A percentile compares a stretch with the other conserved stretches of the same genome.
These are phyloP conservation scores for Ascochyta viciae-villosae DNA, from an alignment of 2,329 filamentous ascomycete species.

Conservation along the genomic window DNA sequence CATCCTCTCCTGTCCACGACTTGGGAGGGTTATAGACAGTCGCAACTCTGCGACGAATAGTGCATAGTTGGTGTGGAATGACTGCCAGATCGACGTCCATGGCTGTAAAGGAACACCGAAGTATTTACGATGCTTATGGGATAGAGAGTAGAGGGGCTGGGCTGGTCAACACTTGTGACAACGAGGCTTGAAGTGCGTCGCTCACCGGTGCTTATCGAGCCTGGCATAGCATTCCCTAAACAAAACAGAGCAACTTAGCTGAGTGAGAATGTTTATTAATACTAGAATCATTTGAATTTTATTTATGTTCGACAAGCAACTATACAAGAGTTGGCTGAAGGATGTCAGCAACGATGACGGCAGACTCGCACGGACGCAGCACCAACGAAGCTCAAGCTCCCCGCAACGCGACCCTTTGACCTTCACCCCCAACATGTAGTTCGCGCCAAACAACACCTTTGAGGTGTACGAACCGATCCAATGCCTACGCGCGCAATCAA, in stretches of 20 bases:
- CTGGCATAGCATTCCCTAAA: no score
- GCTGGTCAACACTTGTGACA: no score
- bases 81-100: background rate
- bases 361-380: constrained; percentile 4
- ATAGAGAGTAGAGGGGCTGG: no score
- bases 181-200: no score
- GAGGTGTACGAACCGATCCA: constrained; percentile 9
- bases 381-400: constrained; percentile 12
- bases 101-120: background rate
- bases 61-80: background rate
- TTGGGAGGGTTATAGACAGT: background rate
- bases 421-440: constrained; percentile 12
- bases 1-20: background rate
- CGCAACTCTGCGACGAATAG: background rate
- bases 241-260: no score
- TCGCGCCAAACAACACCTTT: background rate
- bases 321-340: no score
- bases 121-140: no score
- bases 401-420: constrained; percentile 6
- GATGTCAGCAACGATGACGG: no score
- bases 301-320: no score
- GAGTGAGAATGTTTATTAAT: no score
- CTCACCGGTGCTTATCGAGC: no score
- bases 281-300: no score
- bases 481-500: constrained; percentile 59